Percentiles rank a stretch among this genome's conserved stretches.
Conservation (phyloP, 106 monocot genomes). For the Amphibolis antarctica region DNA sequence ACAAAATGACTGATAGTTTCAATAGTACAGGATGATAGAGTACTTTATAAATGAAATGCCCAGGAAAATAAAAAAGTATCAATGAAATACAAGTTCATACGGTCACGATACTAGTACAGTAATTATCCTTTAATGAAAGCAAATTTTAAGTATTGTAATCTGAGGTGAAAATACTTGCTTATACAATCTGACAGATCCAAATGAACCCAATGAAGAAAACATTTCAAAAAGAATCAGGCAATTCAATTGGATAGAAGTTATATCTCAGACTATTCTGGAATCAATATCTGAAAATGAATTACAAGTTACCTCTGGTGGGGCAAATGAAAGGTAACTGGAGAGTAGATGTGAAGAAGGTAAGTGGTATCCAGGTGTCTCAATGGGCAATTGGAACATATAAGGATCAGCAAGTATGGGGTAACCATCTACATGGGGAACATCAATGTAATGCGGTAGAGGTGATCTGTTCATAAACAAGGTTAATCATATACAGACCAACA, state of each 20-base stretch:
- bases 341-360: slow-evolving; percentile 18
- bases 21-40: too few species aligned
- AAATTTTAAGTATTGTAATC: too few species aligned
- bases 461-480: slow-evolving; percentile 42
- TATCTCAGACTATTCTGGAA: neutral
- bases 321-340: slow-evolving; percentile 81
- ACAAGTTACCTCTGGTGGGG: slow-evolving; percentile 75
- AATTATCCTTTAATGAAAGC: too few species aligned
- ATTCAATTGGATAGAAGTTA: neutral
- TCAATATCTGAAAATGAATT: neutral
- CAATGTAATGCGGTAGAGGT: slow-evolving; percentile 51
- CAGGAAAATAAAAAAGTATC: too few species aligned
- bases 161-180: too few species aligned
- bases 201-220: too few species aligned
- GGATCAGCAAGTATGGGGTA: slow-evolving; percentile 68
- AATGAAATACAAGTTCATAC: too few species aligned
- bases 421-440: slow-evolving; percentile 55
- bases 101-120: too few species aligned
- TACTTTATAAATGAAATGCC: too few species aligned
- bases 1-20: too few species aligned
- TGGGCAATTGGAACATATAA: slow-evolving; percentile 38
- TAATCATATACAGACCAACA: neutral
- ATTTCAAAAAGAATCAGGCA: neutral
- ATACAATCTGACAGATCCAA: too few species aligned
- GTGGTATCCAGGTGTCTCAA: slow-evolving; percentile 57